A percentile compares a stretch with the other conserved stretches of the same genome.
Evolutionary conservation across 1,284 basidiomycete species (phyloP).

Genomic region (Rhodotorula sp.): DNA sequence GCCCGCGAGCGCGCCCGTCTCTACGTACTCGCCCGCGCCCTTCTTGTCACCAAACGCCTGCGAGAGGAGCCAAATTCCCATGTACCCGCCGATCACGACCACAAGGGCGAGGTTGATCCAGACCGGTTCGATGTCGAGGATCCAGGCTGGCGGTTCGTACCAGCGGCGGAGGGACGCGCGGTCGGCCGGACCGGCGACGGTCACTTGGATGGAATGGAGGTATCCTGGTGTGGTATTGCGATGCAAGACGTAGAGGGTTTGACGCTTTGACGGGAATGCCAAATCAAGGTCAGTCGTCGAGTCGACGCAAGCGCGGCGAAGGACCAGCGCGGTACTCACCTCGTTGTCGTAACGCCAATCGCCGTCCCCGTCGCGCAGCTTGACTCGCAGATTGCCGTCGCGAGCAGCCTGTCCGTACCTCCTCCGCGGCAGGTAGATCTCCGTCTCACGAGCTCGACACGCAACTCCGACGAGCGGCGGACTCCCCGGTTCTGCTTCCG

Average conservation of each 20-base stretch:
- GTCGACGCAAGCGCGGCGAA: background rate
- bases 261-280: constrained; percentile 15
- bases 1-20: background rate
- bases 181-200: constrained; percentile 14
- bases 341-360: constrained; percentile 38
- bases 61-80: constrained; percentile 3
- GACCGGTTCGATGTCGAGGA: constrained; percentile 14
- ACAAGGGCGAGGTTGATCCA: constrained; percentile 16
- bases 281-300: background rate
- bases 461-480: constrained; percentile 20
- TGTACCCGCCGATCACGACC: constrained; percentile 5
- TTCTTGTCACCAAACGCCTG: background rate
- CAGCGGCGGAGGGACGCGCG: constrained; percentile 11
- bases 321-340: constrained; percentile 15
- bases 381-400: constrained; percentile 19
- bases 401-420: constrained; percentile 28
- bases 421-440: constrained; percentile 42
- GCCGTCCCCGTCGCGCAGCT: constrained; percentile 28
- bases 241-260: constrained; percentile 40
- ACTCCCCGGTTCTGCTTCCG: background rate
- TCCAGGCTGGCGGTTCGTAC: constrained; percentile 23
- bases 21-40: background rate
- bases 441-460: constrained; percentile 37
- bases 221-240: constrained; percentile 20
- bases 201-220: constrained; percentile 31